A percentile compares a stretch with the other conserved stretches of the same genome.
phyloP scores from a whole-genome alignment of 2,329 filamentous ascomycete genomes.

The Fusarium continuum region DNA sequence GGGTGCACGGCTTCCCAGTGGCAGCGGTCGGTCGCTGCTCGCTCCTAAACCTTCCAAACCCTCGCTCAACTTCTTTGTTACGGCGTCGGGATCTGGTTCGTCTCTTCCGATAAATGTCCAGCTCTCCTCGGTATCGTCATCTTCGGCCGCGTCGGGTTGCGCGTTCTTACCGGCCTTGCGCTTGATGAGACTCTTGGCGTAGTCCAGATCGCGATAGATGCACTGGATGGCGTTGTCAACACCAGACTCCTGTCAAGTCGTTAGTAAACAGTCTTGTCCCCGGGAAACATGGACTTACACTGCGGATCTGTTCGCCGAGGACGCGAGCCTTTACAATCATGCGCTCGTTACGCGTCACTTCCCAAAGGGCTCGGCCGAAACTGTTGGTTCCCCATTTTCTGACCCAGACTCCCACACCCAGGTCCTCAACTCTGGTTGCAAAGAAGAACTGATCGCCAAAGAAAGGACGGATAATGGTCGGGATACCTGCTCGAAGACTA shows the following conservation, averaged over 20 bases:
- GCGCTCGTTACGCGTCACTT: conserved; percentile 86
- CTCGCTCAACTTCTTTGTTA: conserved; percentile 54
- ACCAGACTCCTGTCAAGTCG: conserved; percentile 75
- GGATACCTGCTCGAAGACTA: conserved; percentile 87
- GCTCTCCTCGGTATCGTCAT: conserved; percentile 75
- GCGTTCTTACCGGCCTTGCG: conserved; percentile 64
- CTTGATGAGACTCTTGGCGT: conserved; percentile 85
- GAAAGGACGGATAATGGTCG: conserved; percentile 95
- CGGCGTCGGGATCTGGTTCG: conserved; percentile 56
- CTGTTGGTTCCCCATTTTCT: conserved; percentile 88
- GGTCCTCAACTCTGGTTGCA: conserved; percentile 85
- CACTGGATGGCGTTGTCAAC: conserved; percentile 90
- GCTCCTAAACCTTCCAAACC: conserved; percentile 41
- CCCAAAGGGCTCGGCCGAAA: conserved; percentile 89
- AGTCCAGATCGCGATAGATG: conserved; percentile 94
- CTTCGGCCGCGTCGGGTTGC: conserved; percentile 53
- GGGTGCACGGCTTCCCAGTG: conserved; percentile 39
- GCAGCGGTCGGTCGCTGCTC: conserved; percentile 32
- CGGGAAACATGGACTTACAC: conserved; percentile 61
- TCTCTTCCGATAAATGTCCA: conserved; percentile 86
- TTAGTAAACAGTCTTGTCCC: conserved; percentile 35
- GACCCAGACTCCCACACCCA: conserved; percentile 90
- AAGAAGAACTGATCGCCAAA: conserved; percentile 99
- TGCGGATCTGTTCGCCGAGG: conserved; percentile 87
- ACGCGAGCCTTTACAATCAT: conserved; percentile 89